Evolutionary conservation across 495 filamentous ascomycete species (phyloP).

Genomic region (Penicillium odoratum): DNA sequence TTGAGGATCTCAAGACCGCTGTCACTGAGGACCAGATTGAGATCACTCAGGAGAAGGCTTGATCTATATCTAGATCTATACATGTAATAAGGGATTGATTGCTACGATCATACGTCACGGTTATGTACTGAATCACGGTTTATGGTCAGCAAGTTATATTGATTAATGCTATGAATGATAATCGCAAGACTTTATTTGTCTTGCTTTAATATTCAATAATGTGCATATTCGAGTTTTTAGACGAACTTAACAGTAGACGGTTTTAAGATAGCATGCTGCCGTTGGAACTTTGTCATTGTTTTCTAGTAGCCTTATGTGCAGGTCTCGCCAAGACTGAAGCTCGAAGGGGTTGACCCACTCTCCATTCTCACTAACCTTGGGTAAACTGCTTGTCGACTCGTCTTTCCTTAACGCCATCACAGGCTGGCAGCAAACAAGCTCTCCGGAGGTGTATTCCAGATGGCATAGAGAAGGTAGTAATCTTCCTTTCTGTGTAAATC

Average conservation of each 20-base stretch:
- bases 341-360: no score
- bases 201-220: background rate
- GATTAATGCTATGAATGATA: slow-evolving; percentile 6
- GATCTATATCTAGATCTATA: background rate
- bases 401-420: background rate
- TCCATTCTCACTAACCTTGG: no score
- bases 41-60: slow-evolving; percentile 6
- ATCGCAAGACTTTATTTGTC: background rate
- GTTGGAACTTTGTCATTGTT: no score
- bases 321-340: no score
- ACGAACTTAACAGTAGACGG: background rate
- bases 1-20: slow-evolving; percentile 29
- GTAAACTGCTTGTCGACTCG: no score
- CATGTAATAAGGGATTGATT: background rate
- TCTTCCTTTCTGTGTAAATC: no score
- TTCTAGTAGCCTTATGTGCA: no score
- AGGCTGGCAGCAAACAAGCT: no score
- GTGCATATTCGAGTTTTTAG: background rate
- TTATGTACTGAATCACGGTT: slow-evolving; percentile 2
- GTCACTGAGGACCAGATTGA: slow-evolving; percentile 12
- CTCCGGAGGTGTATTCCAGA: no score
- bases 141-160: slow-evolving; percentile 6
- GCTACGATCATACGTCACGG: slow-evolving; percentile 6
- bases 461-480: no score
- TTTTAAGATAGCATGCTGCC: no score